Base-by-base conservation (phyloP, 306 rosid genomes). In the Oemleria cerasiformis region DNA sequence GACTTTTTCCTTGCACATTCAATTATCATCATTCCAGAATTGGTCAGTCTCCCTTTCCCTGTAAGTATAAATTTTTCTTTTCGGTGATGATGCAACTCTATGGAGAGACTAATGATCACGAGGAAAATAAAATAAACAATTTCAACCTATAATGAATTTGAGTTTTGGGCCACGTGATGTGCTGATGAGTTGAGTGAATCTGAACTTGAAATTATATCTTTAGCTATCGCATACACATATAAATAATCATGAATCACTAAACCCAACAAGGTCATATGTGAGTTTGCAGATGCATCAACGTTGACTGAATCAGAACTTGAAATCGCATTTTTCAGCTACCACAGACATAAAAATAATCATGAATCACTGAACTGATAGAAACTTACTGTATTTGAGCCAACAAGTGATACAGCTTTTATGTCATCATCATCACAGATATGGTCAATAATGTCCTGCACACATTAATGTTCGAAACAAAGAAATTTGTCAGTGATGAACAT, bases 381-480 rank as follows among this genome's bases (percentile, higher is more conserved):
- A 79, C 96, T 90, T 90, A 87, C 92, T 12, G 80, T 42, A 75
- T 70, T 80, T 64, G 92, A 73, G 76, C 91, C 86, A 58, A 76
- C 63, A 23, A 87, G 82, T 7, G 92, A 85, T 67, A 90, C 77
- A 42, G 91, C 92, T 81, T 85, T 85, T 67, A 90, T 84, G 65
- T 90, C 91, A 42, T 80, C 89, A 36, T 90, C 92, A 68, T 87
- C 89, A 49, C 96, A 87, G 65, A 90, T 77, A 73, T 79, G 78
- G 69, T 87, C 75, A 56, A 84, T 77, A 59, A 86, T 65, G 42
- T 87, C 92, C 92, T 90, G 88, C 67, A 50, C 62, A 65, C 76
- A 77, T 66, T 53, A 20, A 61, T 72, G 66, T 68, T 43, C 67
- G 66, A 21, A 21, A 54, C 15, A 79, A 67, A 45, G 36, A 55